Conservation (phyloP, 1,284 basidiomycete genomes). For the Singerocomus inundabilis region DNA sequence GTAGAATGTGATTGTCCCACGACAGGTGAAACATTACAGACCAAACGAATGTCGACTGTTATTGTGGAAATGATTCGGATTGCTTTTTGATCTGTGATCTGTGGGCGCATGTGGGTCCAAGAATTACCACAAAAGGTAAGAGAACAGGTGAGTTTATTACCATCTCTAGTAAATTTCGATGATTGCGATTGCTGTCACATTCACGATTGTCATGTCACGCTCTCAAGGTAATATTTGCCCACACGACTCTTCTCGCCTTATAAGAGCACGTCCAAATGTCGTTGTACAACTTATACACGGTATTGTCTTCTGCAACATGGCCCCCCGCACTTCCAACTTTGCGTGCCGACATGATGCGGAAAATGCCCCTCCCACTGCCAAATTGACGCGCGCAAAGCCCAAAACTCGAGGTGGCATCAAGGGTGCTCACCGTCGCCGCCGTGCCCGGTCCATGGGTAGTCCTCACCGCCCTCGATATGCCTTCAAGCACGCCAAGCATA, state of each 20-base stretch:
- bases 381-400: slow-evolving; percentile 1
- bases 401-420: slow-evolving; percentile 32
- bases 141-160: slow-evolving; percentile 2
- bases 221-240: slow-evolving; percentile 3
- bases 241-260: slow-evolving; percentile 16
- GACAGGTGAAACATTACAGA: background rate
- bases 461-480: slow-evolving; percentile 25
- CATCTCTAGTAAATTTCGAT: slow-evolving; percentile 22
- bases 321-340: slow-evolving; percentile 3
- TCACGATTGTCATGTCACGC: slow-evolving; percentile 20
- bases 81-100: slow-evolving; percentile 19
- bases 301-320: slow-evolving; percentile 12
- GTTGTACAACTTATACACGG: background rate
- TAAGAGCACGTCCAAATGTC: slow-evolving; percentile 24
- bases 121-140: slow-evolving; percentile 28
- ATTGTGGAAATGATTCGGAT: slow-evolving; percentile 23
- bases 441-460: slow-evolving; percentile 23
- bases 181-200: slow-evolving; percentile 36
- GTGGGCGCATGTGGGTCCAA: slow-evolving; percentile 33
- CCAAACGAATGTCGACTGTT: background rate
- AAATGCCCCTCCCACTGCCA: slow-evolving; percentile 26
- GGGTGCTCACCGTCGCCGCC: slow-evolving; percentile 31
- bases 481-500: slow-evolving; percentile 28
- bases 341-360: slow-evolving; percentile 19
- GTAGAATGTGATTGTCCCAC: background rate